Conservation (phyloP, 306 rosid species). For the Ormosia emarginata region DNA sequence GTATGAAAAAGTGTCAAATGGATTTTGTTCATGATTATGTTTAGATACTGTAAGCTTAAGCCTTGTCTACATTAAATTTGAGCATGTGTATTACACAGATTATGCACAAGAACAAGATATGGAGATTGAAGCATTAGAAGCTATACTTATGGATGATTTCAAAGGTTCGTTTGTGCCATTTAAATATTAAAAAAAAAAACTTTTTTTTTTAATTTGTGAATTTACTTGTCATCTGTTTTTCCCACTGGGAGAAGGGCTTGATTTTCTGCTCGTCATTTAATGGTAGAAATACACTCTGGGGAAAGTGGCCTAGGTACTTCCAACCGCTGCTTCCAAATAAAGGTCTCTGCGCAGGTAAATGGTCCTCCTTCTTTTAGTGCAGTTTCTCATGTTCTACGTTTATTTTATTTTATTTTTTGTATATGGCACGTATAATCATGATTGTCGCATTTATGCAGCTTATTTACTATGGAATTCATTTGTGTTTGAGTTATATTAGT, state of each 20-base stretch:
- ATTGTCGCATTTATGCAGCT: conserved; percentile 9
- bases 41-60: not conserved
- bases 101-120: conserved; percentile 83
- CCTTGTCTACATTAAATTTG: not conserved
- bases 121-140: conserved; percentile 98
- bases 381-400: not conserved
- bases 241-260: conserved; percentile 3
- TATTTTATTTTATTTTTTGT: not conserved
- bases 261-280: conserved; percentile 18
- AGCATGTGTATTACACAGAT: conserved; percentile 37
- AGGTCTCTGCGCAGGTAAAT: conserved; percentile 66
- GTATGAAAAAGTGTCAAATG: not conserved
- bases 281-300: conserved; percentile 86
- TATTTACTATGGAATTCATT: not conserved
- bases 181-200: no score
- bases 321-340: conserved; percentile 74
- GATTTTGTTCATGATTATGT: not conserved
- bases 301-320: conserved; percentile 91
- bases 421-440: not conserved
- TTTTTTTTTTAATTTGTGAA: not conserved
- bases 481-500: not conserved
- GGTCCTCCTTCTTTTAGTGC: not conserved
- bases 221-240: not conserved
- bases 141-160: conserved; percentile 95
- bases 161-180: conserved; percentile 53